Evolutionary conservation across 2,329 filamentous ascomycete genomes (phyloP).

Genomic region (Daldinia eschscholtzii): DNA sequence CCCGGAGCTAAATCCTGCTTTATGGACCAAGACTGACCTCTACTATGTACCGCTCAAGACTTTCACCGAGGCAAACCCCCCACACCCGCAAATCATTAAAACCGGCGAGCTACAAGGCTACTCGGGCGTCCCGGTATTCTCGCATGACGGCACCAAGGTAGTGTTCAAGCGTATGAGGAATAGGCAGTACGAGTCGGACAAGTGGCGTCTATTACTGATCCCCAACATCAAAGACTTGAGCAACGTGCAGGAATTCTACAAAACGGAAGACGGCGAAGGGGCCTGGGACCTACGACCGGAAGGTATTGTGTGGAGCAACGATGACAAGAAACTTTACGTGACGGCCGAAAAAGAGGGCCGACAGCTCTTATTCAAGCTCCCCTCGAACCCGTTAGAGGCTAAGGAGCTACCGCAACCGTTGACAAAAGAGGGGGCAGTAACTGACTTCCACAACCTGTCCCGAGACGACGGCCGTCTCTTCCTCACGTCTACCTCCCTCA

Average conservation of each 20-base stretch:
- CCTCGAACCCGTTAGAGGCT: constrained; percentile 65
- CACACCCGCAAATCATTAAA: constrained; percentile 65
- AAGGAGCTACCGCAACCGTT: constrained; percentile 63
- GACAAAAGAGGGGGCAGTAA: constrained; percentile 66
- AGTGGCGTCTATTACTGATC: constrained; percentile 74
- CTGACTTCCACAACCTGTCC: constrained; percentile 65
- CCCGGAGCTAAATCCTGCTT: constrained; percentile 75
- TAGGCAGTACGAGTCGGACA: constrained; percentile 84
- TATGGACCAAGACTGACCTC: constrained; percentile 84
- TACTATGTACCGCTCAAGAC: constrained; percentile 77
- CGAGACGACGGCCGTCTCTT: constrained; percentile 65
- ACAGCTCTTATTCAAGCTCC: constrained; percentile 71
- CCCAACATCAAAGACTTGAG: constrained; percentile 69
- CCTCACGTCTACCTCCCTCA: constrained; percentile 74
- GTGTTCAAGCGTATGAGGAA: constrained; percentile 85
- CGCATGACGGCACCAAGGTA: constrained; percentile 75
- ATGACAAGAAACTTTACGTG: constrained; percentile 76
- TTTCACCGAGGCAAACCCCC: constrained; percentile 67
- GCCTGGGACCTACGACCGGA: constrained; percentile 72
- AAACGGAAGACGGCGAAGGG: constrained; percentile 72
- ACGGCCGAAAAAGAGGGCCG: constrained; percentile 78
- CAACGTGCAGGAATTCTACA: constrained; percentile 72
- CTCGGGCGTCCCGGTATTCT: constrained; percentile 76
- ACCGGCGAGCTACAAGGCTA: constrained; percentile 74
- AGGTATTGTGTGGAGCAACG: constrained; percentile 67